A percentile compares a stretch with the other conserved stretches of the same genome.
These are phyloP conservation scores for Colletotrichum caudatum DNA, from an alignment of 2,329 filamentous ascomycete species.

Conservation along the genomic window DNA sequence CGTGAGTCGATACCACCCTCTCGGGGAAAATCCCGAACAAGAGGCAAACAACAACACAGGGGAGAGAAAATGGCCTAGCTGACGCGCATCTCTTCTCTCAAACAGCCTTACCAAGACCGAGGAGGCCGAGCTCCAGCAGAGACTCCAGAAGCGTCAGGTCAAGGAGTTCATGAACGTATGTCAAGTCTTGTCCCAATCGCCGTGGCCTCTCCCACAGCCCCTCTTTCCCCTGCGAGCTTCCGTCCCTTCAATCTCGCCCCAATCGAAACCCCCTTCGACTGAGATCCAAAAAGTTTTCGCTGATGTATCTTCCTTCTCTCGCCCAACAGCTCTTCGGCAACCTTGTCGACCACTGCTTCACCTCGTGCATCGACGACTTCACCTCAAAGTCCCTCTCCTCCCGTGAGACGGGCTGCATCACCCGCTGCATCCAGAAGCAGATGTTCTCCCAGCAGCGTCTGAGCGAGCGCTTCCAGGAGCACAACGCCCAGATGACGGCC, in stretches of 20 bases:
- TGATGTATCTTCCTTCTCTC: constrained; percentile 6
- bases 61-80: constrained; percentile 30
- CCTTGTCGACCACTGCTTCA: constrained; percentile 91
- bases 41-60: background rate
- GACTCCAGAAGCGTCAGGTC: constrained; percentile 98
- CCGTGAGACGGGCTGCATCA: constrained; percentile 91
- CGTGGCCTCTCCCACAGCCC: constrained; percentile 47
- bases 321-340: constrained; percentile 67
- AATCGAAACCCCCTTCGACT: background rate
- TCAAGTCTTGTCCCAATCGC: constrained; percentile 48
- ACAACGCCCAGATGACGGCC: constrained; percentile 71
- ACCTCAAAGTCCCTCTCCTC: constrained; percentile 93
- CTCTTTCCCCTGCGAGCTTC: background rate
- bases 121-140: constrained; percentile 91
- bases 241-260: background rate
- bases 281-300: background rate
- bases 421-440: constrained; percentile 96
- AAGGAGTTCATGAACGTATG: constrained; percentile 98
- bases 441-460: constrained; percentile 92
- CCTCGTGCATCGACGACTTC: constrained; percentile 98
- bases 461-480: constrained; percentile 87
- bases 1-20: constrained; percentile 33
- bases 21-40: constrained; percentile 33
- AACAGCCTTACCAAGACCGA: constrained; percentile 77
- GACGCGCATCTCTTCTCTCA: constrained; percentile 27